Evolutionary conservation across 148 eudicot species (phyloP).

Genomic region (Fagopyrum tataricum): DNA sequence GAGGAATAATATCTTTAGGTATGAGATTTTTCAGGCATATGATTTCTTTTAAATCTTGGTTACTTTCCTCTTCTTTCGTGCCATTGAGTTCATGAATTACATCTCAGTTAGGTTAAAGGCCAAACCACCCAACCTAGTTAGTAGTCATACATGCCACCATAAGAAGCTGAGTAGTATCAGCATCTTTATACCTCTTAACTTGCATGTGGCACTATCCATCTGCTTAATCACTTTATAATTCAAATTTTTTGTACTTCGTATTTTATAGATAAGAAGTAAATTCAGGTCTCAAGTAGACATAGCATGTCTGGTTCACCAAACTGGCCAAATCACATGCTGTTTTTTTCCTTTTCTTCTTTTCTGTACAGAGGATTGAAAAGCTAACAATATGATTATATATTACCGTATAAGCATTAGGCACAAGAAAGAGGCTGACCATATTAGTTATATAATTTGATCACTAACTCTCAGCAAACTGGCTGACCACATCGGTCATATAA

Average conservation of each 20-base stretch:
- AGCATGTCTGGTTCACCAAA: constrained; percentile 4
- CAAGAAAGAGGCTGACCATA: not conserved
- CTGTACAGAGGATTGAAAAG: not conserved
- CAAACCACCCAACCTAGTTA: no score
- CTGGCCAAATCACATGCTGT: not conserved
- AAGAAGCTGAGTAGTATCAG: not conserved
- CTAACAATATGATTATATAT: not conserved
- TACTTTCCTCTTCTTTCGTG: not conserved
- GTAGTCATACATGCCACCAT: not conserved
- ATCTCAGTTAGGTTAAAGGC: not conserved
- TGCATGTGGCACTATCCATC: no score
- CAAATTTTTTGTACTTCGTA: not conserved
- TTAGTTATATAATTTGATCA: constrained; percentile 9
- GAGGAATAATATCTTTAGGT: no score
- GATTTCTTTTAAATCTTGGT: not conserved
- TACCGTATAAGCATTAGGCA: constrained; percentile 5
- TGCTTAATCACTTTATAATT: no score
- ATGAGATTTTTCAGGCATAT: no score
- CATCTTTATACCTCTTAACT: not conserved
- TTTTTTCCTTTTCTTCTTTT: not conserved
- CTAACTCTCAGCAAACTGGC: not conserved
- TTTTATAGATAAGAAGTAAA: not conserved
- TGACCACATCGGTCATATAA: constrained; percentile 8
- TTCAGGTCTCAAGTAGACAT: not conserved
- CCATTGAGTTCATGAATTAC: not conserved